A percentile compares a stretch with the other conserved stretches of the same genome.
phyloP scores from a whole-genome alignment of 345 rosid genomes.

The Arabis alpina region DNA sequence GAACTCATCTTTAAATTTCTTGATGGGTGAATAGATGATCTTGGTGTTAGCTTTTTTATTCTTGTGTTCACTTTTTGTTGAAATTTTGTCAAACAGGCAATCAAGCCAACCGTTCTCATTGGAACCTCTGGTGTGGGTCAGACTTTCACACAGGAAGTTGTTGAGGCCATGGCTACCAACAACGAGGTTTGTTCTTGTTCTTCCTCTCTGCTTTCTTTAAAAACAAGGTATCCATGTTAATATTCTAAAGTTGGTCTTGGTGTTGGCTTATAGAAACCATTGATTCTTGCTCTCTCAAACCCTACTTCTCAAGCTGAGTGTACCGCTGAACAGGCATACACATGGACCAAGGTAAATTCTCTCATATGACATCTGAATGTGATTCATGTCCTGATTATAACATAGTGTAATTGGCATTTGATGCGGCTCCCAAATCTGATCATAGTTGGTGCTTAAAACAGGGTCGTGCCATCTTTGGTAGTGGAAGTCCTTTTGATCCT shows the following conservation, averaged over 20 bases:
- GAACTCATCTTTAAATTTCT: constrained; percentile 10
- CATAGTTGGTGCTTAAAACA: constrained; percentile 37
- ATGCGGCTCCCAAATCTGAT: constrained; percentile 26
- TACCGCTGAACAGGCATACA: constrained; percentile 96
- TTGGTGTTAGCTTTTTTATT: constrained; percentile 2
- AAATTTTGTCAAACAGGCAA: constrained; percentile 55
- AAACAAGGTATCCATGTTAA: neutral
- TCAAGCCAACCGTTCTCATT: constrained; percentile 89
- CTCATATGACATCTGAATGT: constrained; percentile 2
- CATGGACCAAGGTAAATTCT: constrained; percentile 76
- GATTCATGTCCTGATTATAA: constrained; percentile 2
- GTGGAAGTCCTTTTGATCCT: constrained; percentile 96
- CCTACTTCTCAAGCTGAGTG: constrained; percentile 99
- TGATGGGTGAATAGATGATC: neutral
- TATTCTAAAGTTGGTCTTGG: constrained; percentile 20
- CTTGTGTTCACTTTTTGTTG: constrained; percentile 13
- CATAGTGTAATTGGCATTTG: constrained; percentile 14
- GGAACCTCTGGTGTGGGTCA: constrained; percentile 97
- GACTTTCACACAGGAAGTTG: constrained; percentile 89
- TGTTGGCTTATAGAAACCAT: constrained; percentile 68
- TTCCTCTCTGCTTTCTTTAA: constrained; percentile 6
- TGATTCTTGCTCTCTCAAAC: constrained; percentile 91
- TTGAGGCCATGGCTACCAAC: constrained; percentile 84
- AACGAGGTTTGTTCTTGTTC: constrained; percentile 60
- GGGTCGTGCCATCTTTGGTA: constrained; percentile 97